Percentiles rank a stretch among this genome's conserved stretches.
These are phyloP conservation scores for Wickerhamomyces xylosicus DNA, from an alignment of 805 yeast species.

Conservation along the genomic window DNA sequence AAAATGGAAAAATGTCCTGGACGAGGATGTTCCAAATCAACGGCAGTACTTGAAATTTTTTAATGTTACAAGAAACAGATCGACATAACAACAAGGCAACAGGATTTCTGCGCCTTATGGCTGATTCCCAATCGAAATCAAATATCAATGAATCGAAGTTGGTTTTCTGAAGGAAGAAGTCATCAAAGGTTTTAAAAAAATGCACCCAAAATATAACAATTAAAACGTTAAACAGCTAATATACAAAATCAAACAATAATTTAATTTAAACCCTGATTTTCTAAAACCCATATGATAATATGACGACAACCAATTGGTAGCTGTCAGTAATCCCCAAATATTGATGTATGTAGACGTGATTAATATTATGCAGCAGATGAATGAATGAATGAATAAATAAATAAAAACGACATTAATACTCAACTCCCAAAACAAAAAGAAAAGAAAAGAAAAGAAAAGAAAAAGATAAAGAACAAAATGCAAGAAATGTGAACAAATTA, in stretches of 20 bases:
- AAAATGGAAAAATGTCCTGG: too few species aligned
- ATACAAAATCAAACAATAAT: neutral
- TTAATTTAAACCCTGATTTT: neutral
- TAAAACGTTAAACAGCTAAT: neutral
- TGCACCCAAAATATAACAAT: constrained; percentile 3
- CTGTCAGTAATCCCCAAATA: too few species aligned
- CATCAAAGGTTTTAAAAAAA: too few species aligned
- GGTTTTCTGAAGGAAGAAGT: too few species aligned
- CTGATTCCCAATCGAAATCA: too few species aligned
- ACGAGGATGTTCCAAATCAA: too few species aligned
- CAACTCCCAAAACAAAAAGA: constrained; percentile 2
- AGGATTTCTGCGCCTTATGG: too few species aligned
- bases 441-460: neutral
- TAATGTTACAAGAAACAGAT: too few species aligned
- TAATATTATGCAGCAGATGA: neutral
- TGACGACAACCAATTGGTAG: neutral
- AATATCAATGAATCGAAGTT: too few species aligned
- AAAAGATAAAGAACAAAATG: neutral
- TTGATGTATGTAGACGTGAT: neutral
- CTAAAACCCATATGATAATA: constrained; percentile 1
- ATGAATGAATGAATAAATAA: neutral
- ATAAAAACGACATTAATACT: constrained; percentile 2
- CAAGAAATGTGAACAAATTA: constrained; percentile 4
- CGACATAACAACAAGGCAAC: too few species aligned
- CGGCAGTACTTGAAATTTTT: too few species aligned